Base-by-base conservation (phyloP, 108 stramenopile species). In the Cyclostephanos tholiformis region DNA sequence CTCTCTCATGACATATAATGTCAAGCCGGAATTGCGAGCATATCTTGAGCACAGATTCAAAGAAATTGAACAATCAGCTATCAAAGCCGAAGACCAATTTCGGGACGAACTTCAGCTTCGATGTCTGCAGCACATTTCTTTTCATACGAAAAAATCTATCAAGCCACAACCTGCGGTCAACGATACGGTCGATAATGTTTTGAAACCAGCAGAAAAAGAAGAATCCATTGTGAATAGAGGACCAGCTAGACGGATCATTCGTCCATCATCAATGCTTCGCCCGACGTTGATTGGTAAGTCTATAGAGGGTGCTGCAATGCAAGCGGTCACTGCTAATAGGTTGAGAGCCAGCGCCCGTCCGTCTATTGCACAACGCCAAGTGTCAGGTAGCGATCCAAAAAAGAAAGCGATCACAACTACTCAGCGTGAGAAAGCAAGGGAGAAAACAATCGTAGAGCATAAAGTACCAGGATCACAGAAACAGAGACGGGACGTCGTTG, bases 281-380 rank as follows among this genome's bases (percentile, higher is more conserved):
- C 92, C 92, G 19, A 93, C 84, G 64, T 77, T 93, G 4, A 80
- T 93, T 38, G 92, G 92, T 23, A 89, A 88, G 63, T 88, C 87
- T 11, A 85, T 93, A 16, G 88, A 90, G 57, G 92, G 92, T 8
- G 82, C 92, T 50, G 89, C 92, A 56, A 73, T 87, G 76, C 88
- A 93, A 69, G 92, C 92, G 49, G 84, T 93, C 17, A 80, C 86
- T 48, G 58, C 68, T 41, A 70, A 60, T 68, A 65, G 70, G 58
- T 41, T 71, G 27, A 70, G 58, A 36, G 69, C 69, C 32, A 63
- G 69, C 53, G 64, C 80, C 22, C 67, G 66, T 12, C 73, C 68
- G 19, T 49, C 39, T 32, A 32, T 49, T 44, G 17, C 59, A 44
- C 53, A 72, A 6, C 60, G 67, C 27, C 19, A 39, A 67, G 67